Base-by-base conservation (phyloP, 2,329 filamentous ascomycete genomes). In the Epichloe hybrida region DNA sequence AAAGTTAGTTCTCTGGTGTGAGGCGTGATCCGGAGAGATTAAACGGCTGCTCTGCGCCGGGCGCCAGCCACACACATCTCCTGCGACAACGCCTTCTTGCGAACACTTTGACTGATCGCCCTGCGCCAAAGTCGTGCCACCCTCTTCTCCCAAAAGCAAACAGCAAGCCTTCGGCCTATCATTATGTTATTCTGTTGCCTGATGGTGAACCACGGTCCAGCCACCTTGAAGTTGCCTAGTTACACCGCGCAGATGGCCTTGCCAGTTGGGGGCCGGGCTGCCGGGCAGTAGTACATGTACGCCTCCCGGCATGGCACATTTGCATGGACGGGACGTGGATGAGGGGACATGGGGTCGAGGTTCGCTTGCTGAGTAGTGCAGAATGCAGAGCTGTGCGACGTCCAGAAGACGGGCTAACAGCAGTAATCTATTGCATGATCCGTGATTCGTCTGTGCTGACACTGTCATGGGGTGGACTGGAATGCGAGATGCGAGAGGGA, bases 141-240 rank as follows among this genome's bases (percentile, higher is more conserved):
- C 20, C 17, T 27, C 20, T 15, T 12, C 21, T 7, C 13, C 13
- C 20, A 5, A 13, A 13, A 9, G 15, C 27, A 31, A 31, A 41
- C 50, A 46, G 20, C 21, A 17, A 23, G 37, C 34, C 20, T 34
- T 36, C 20, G 40, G 34, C 38, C 47, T 43, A 9, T 46, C 49
- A 54, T 55, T 49, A 54, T 31, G 27, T 31, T 9, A 4, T 31
- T 31, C 27, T 56, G 54, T 39, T 56, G 55, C 54, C 55, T 56
- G 49, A 51, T 54, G 43, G 31, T 49, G 38, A 35, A 31, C 39
- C 17, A 35, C 23, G 49, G 48, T 39, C 51, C 50, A 48, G 36
- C 51, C 50, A 48, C 31, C 46, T 41, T 44, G 53, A 38, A 40
- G 35, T 54, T 46, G 47, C 17, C 48, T 38, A 35, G 34, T 43